Conservation (phyloP, 2,329 filamentous ascomycete species). For the Periconia macrospinosa region DNA sequence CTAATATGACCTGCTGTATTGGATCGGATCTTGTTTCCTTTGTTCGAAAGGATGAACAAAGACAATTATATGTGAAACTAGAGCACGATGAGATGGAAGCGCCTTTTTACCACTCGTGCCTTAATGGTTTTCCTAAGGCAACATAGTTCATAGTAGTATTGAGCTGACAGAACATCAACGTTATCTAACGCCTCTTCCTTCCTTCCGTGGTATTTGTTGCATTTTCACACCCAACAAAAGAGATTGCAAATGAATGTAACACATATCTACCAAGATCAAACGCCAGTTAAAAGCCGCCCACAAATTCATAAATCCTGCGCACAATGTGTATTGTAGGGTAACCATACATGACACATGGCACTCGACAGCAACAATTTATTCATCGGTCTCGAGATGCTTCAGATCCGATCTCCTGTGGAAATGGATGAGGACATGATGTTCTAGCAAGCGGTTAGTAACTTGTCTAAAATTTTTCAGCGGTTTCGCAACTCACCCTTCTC, state of each 20-base stretch:
- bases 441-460: slow-evolving; percentile 6
- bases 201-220: neutral
- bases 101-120: no score
- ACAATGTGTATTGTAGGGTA: neutral
- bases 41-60: no score
- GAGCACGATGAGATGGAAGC: no score
- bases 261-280: neutral
- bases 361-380: neutral
- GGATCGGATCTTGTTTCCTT: no score
- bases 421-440: slow-evolving; percentile 20
- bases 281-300: neutral
- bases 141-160: no score
- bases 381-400: slow-evolving; percentile 2
- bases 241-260: neutral
- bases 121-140: no score
- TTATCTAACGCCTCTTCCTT: neutral
- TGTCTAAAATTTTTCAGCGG: neutral
- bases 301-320: neutral
- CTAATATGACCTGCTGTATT: no score
- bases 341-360: neutral
- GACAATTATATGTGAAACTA: no score
- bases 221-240: neutral
- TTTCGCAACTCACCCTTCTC: slow-evolving; percentile 15
- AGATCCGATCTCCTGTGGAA: slow-evolving; percentile 16
- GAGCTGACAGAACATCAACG: no score